Conservation (phyloP, 495 filamentous ascomycete genomes). For the Aspergillus egyptiacus region DNA sequence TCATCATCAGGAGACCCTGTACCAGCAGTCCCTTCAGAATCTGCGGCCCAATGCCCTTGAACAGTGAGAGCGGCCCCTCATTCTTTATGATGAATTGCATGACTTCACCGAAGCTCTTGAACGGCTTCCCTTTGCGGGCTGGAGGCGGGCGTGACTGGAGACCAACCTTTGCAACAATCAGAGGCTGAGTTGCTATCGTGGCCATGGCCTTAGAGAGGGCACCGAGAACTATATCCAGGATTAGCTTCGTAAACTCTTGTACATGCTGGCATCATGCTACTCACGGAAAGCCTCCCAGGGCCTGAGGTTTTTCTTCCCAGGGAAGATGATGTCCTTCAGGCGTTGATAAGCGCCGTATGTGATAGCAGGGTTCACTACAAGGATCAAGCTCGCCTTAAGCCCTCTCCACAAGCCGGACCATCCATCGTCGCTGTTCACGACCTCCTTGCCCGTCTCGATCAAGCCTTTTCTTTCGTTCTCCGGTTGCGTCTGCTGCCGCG, state of each 20-base stretch:
- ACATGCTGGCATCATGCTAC: slow-evolving; percentile 24
- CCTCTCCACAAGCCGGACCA: slow-evolving; percentile 88
- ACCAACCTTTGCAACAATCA: slow-evolving; percentile 98
- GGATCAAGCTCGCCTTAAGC: slow-evolving; percentile 89
- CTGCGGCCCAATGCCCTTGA: slow-evolving; percentile 96
- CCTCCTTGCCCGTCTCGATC: slow-evolving; percentile 81
- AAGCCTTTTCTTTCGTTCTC: slow-evolving; percentile 82
- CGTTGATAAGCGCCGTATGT: slow-evolving; percentile 97
- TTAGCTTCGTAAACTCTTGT: slow-evolving; percentile 12
- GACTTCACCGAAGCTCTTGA: slow-evolving; percentile 91
- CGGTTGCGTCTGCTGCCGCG: slow-evolving; percentile 86
- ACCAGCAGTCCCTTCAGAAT: slow-evolving; percentile 89
- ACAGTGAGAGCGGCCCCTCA: slow-evolving; percentile 75
- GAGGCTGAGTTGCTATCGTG: slow-evolving; percentile 86
- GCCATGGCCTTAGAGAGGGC: slow-evolving; percentile 90
- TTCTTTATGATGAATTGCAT: slow-evolving; percentile 88
- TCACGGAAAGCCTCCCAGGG: slow-evolving; percentile 88
- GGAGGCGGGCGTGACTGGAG: slow-evolving; percentile 89
- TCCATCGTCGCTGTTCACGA: slow-evolving; percentile 86
- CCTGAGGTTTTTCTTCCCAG: slow-evolving; percentile 67
- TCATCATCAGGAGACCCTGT: slow-evolving; percentile 98
- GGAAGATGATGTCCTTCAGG: slow-evolving; percentile 71
- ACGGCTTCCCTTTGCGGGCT: slow-evolving; percentile 78
- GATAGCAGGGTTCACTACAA: slow-evolving; percentile 96
- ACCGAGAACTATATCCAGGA: slow-evolving; percentile 60